Evolutionary conservation across 441 rosid genomes (phyloP).

Genomic region (Theobroma grandiflorum): DNA sequence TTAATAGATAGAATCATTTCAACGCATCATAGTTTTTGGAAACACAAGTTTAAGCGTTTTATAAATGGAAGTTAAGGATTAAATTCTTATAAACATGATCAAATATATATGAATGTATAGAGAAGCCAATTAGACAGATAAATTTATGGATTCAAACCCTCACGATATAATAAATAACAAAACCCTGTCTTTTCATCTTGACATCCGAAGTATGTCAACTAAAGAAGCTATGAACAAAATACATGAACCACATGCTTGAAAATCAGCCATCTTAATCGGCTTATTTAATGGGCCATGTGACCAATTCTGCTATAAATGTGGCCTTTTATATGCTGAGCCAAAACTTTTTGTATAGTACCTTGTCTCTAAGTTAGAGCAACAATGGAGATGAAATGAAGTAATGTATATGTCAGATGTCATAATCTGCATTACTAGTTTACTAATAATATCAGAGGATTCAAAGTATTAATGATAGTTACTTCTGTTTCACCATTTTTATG

Average conservation of each 20-base stretch:
- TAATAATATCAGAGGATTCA: background rate
- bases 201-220: background rate
- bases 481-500: background rate
- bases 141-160: background rate
- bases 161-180: background rate
- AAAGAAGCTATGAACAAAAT: background rate
- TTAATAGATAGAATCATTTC: background rate
- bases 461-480: background rate
- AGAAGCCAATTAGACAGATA: background rate
- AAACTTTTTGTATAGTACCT: background rate
- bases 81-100: background rate
- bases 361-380: background rate
- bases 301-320: background rate
- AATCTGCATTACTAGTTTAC: background rate
- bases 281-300: background rate
- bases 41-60: background rate
- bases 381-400: background rate
- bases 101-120: background rate
- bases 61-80: background rate
- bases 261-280: background rate
- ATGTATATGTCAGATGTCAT: background rate
- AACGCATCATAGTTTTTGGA: background rate
- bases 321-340: background rate
- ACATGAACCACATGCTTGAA: background rate
- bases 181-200: background rate